Conservation (phyloP, 116 monocot genomes). For the Phalaenopsis hybrid region DNA sequence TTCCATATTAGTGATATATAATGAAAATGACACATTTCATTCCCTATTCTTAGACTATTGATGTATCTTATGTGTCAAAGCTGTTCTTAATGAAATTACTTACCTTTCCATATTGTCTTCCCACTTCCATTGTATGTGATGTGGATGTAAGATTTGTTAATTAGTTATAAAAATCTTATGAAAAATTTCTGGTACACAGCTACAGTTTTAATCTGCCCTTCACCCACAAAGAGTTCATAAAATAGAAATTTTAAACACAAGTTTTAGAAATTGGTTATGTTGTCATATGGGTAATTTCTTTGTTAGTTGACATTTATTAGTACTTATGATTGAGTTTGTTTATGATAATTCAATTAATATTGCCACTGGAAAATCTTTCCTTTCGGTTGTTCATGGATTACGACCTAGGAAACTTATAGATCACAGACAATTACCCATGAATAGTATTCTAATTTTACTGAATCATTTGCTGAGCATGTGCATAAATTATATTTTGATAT, state of each 20-base stretch:
- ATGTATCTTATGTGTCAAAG: not conserved
- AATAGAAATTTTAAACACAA: not conserved
- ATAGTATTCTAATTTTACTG: not conserved
- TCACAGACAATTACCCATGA: not conserved
- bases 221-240: not conserved
- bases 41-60: not conserved
- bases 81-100: not conserved
- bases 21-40: no score
- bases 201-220: not conserved
- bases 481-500: not conserved
- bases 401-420: not conserved
- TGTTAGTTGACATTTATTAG: not conserved
- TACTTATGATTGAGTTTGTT: not conserved
- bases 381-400: not conserved
- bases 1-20: no score
- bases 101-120: not conserved
- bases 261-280: not conserved
- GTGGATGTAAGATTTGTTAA: not conserved
- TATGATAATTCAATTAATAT: not conserved
- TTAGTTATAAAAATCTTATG: not conserved
- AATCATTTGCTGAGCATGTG: not conserved
- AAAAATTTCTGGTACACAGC: not conserved
- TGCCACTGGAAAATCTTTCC: not conserved
- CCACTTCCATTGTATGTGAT: not conserved
- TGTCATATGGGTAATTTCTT: not conserved